These are phyloP conservation scores for Acanthamoeba royreba DNA, from an alignment of 208 protist genomes.

Conservation along the genomic window DNA sequence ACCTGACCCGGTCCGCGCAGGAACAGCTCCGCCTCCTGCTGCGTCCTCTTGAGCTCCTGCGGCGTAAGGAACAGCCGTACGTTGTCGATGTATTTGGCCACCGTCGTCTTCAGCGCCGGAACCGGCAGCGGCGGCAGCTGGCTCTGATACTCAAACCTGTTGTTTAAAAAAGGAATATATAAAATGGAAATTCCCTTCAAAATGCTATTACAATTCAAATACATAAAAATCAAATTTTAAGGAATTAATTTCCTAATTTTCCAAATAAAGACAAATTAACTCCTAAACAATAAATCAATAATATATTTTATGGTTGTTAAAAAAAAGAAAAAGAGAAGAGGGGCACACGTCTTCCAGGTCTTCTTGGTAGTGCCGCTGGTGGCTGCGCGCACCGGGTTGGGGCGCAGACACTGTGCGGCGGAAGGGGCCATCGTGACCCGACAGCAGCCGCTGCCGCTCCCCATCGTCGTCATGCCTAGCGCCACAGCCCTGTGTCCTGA, in stretches of 20 bases:
- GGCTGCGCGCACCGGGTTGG: not conserved
- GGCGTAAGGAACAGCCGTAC: not conserved
- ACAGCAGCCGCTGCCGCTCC: too few relatives aligned
- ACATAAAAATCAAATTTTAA: not conserved
- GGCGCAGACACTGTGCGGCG: not conserved
- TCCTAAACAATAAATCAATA: too few relatives aligned
- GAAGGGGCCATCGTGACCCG: not conserved
- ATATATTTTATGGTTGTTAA: too few relatives aligned
- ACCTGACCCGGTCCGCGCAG: not conserved
- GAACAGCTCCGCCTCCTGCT: not conserved
- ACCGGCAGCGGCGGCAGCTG: not conserved
- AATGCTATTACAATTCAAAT: too few relatives aligned
- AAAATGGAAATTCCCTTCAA: not conserved
- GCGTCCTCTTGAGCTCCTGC: not conserved
- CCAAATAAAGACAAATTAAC: too few relatives aligned
- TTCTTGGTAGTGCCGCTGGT: not conserved
- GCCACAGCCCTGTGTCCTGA: too few relatives aligned
- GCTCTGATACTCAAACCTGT: constrained; percentile 6
- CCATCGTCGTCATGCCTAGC: too few relatives aligned
- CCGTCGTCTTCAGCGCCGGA: not conserved
- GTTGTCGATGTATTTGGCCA: not conserved
- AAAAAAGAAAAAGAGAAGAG: too few relatives aligned
- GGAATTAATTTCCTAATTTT: not conserved
- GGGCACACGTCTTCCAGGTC: not conserved
- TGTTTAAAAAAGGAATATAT: not conserved